phyloP scores from a whole-genome alignment of 116 monocot genomes.

The Zostera marina region DNA sequence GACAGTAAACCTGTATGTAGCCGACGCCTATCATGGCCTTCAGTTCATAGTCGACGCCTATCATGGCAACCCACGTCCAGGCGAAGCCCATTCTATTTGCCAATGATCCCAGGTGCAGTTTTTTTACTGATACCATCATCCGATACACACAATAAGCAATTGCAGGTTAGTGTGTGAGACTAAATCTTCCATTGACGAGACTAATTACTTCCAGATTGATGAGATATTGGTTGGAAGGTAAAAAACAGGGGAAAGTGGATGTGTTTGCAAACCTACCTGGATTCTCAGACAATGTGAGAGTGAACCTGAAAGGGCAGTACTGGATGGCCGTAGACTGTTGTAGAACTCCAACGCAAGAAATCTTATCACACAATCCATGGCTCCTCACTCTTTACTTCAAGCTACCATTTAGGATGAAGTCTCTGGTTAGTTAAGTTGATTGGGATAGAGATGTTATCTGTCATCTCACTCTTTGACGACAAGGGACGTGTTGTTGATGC shows the following conservation, averaged over 20 bases:
- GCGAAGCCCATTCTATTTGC: conserved; percentile 69
- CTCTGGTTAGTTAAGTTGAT: conserved; percentile 25
- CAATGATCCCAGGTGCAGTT: conserved; percentile 66
- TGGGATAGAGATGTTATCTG: conserved; percentile 61
- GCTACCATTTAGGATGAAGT: conserved; percentile 41
- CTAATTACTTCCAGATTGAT: conserved; percentile 42
- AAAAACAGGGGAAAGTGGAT: conserved; percentile 31
- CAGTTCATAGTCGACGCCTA: conserved; percentile 66
- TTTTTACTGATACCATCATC: conserved; percentile 79
- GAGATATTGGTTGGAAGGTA: conserved; percentile 71
- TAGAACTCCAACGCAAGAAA: conserved; percentile 39
- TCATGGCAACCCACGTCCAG: conserved; percentile 28
- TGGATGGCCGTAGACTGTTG: conserved; percentile 95
- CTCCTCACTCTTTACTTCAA: conserved; percentile 68
- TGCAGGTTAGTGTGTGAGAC: conserved; percentile 32
- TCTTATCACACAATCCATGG: conserved; percentile 57
- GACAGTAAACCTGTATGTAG: conserved; percentile 67
- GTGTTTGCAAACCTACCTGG: conserved; percentile 68
- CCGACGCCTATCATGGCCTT: conserved; percentile 73
- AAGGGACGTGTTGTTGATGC: conserved; percentile 46
- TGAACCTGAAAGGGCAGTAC: conserved; percentile 49
- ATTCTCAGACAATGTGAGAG: conserved; percentile 74
- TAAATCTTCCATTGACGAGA: too few species aligned
- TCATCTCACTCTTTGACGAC: conserved; percentile 38
- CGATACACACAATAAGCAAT: conserved; percentile 59